phyloP scores from a whole-genome alignment of 352 stramenopile genomes.

The Thraustochytrium sp. region DNA sequence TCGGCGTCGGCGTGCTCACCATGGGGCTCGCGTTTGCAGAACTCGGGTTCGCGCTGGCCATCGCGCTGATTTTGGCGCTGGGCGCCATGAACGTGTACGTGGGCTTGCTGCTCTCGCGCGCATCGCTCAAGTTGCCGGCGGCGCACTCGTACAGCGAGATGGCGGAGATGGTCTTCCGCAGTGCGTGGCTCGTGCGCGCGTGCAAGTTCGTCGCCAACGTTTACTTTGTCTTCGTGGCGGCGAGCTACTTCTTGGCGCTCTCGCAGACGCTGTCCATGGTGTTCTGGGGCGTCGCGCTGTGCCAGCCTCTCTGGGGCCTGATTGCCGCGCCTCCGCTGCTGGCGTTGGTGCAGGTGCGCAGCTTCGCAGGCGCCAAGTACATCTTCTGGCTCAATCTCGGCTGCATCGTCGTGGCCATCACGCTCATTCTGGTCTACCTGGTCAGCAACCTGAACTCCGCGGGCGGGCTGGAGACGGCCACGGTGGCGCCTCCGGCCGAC shows the following conservation, averaged over 20 bases:
- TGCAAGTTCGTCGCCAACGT: not conserved
- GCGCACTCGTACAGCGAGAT: not conserved
- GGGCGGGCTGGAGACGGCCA: not conserved
- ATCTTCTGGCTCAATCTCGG: conserved; percentile 5
- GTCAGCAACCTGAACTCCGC: not conserved
- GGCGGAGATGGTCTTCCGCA: not conserved
- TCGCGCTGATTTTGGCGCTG: not conserved
- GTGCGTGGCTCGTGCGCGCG: not conserved
- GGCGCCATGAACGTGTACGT: conserved; percentile 20
- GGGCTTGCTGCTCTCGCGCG: not conserved
- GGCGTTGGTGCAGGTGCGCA: not conserved
- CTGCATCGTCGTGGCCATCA: not conserved
- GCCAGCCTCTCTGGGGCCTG: not conserved
- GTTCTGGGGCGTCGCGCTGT: not conserved
- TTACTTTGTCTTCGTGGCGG: not conserved
- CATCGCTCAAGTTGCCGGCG: not conserved
- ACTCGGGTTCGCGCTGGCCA: not conserved
- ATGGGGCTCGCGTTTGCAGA: not conserved
- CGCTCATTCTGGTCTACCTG: conserved; percentile 15
- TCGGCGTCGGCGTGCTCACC: conserved; percentile 12
- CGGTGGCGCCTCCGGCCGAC: not conserved
- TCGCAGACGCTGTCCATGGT: not conserved
- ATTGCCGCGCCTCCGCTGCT: not conserved
- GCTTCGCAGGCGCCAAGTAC: not conserved
- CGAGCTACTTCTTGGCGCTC: not conserved